Base-by-base conservation (phyloP, 371 early-diverging fungal species). In the Apophysomyces trapeziformis region DNA sequence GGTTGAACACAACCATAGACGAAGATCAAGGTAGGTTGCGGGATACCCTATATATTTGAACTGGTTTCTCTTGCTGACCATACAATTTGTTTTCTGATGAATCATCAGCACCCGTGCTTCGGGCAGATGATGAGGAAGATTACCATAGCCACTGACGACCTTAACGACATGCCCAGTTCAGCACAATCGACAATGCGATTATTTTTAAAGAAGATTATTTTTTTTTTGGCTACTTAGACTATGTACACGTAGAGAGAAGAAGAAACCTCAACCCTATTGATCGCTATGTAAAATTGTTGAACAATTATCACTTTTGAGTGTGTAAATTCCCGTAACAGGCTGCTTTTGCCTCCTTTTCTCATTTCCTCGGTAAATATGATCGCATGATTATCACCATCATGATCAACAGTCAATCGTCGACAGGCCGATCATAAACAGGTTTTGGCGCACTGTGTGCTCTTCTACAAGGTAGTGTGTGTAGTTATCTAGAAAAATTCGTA, bases 401-500 rank as follows among this genome's bases (percentile, higher is more conserved):
- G 5, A 11, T 47, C 18, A 50, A 26, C 21, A 50, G 21, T 50
- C 21, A 9, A 18, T 9, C 5, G 21, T 21, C 5, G 54, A 16
- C 4, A 9, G 32, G 21, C 54, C 21, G 11, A 50, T 50, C 18
- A 21, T 18, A 7, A 50, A 6, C 2, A 50, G 21, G 21, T 50
- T 50, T 50, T 50, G 54, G 16, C 54, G 54, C 6, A 21, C 76
- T 58, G 82, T 73, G 26, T 70, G 72, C 39, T 81, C 80, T 67
- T 88, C 88, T 7, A 87, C 78, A 12, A 80, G 61, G 38, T 77
- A 86, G 38, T 79, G 70, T 7, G 85, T 58, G 58, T 82, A 80
- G 60, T 87, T 87, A 68, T 88, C 86, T 37, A 85, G 66, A 62
- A 88, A 85, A 4, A 82, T 41, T 4, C 69, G 62, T 18, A 88